Evolutionary conservation across 2,329 filamentous ascomycete genomes (phyloP).

Genomic region (Pyrenophora teres): DNA sequence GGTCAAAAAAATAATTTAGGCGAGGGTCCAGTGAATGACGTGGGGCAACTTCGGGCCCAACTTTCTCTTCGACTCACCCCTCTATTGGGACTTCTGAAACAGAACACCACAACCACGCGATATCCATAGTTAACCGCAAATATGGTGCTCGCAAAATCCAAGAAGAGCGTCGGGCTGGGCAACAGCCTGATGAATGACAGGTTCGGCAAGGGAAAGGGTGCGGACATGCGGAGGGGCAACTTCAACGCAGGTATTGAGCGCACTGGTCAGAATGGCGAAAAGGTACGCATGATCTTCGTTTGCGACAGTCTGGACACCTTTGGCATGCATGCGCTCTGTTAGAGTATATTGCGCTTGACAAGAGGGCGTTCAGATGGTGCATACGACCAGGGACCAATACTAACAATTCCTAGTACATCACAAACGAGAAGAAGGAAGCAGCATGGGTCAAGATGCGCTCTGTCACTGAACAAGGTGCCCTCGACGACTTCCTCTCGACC

Average conservation of each 20-base stretch:
- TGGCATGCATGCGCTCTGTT: not conserved
- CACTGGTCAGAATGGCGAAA: constrained; percentile 75
- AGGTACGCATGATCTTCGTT: constrained; percentile 50
- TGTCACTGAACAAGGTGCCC: constrained; percentile 92
- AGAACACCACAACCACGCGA: constrained; percentile 24
- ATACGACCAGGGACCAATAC: constrained; percentile 19
- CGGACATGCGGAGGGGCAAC: constrained; percentile 75
- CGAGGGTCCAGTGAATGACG: constrained; percentile 62
- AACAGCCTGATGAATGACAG: constrained; percentile 99
- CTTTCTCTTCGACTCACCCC: constrained; percentile 26
- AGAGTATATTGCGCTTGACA: not conserved
- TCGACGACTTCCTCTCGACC: constrained; percentile 95
- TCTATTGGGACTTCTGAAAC: constrained; percentile 8
- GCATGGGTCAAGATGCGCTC: constrained; percentile 99
- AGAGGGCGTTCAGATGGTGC: not conserved
- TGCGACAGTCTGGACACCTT: too few relatives aligned
- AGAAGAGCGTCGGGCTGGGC: constrained; percentile 91
- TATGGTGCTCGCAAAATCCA: constrained; percentile 87
- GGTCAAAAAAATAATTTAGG: constrained; percentile 62
- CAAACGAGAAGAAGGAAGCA: constrained; percentile 87
- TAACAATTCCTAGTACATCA: constrained; percentile 70
- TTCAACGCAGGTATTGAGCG: constrained; percentile 69
- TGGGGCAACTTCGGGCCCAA: constrained; percentile 32
- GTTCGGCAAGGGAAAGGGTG: constrained; percentile 89
- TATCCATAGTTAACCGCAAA: constrained; percentile 32